A percentile compares a stretch with the other conserved stretches of the same genome.
Conservation (phyloP, 306 rosid species). For the Sicyos baderoa region DNA sequence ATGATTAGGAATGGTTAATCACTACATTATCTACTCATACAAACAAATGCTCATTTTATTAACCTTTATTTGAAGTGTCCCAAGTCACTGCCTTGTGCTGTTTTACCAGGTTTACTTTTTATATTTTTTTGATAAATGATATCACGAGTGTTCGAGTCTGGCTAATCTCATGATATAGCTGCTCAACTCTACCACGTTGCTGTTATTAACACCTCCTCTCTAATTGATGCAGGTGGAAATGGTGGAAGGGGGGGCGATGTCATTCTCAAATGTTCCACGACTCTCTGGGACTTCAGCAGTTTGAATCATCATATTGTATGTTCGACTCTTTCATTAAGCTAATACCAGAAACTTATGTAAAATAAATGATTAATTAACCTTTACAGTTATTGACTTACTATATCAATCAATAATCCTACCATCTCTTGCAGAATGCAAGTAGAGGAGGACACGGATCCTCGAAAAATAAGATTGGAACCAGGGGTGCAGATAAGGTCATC, state of each 20-base stretch:
- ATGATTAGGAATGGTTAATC: neutral
- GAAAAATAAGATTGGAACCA: conserved; percentile 76
- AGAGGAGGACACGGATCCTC: conserved; percentile 77
- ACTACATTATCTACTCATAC: neutral
- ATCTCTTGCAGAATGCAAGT: conserved; percentile 48
- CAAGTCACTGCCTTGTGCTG: neutral
- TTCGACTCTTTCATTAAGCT: conserved; percentile 20
- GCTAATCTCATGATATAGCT: neutral
- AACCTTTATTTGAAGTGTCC: neutral
- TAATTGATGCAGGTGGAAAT: conserved; percentile 16
- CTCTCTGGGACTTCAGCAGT: conserved; percentile 87
- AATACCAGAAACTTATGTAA: conserved; percentile 12
- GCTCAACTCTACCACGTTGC: neutral
- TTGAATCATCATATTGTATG: conserved; percentile 75
- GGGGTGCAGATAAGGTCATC: conserved; percentile 69
- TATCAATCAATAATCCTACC: conserved; percentile 15
- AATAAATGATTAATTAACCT: neutral
- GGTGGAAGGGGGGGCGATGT: conserved; percentile 16
- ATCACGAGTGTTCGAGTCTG: neutral
- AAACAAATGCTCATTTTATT: neutral
- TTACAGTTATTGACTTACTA: conserved; percentile 9
- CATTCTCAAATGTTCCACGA: conserved; percentile 47
- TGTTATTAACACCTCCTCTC: conserved; percentile 10
- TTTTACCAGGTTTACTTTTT: neutral
- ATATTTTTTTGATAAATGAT: neutral